Evolutionary conservation across 2,329 filamentous ascomycete species (phyloP), one percentile per base, ranked within the genome.

Genomic region (Lasiodiplodia gonubiensis): DNA sequence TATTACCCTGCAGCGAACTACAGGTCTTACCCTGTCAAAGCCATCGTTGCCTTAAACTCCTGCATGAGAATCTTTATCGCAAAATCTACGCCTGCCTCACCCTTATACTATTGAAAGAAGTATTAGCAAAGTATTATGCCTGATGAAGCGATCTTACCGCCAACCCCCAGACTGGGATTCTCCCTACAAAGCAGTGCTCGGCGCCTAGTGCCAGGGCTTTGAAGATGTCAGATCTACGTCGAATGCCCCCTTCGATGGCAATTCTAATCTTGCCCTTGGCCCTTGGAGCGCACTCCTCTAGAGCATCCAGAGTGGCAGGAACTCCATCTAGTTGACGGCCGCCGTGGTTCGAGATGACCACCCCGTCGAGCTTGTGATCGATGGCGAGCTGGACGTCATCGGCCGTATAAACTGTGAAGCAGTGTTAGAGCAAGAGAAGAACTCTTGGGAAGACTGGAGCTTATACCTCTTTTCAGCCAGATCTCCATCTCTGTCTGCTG

Each of bases 201-300:
- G 84, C 84, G 2, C 84, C 84, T 3, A 86, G 73, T 1, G 83
- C 82, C 2, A 86, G 74, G 0, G 86, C 86, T 73, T 88, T 88
- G 76, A 88, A 84, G 12, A 88, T 80, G 72, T 89, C 86, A 0
- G 81, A 84, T 0, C 85, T 86, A 16, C 83, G 81, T 48, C 86
- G 73, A 37, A 88, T 83, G 0, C 86, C 86, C 12, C 82, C 84
- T 71, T 91, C 89, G n/a, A 91, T 85, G 52, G 90, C 82, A 23
- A 91, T 81, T 0, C 85, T 84, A 21, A 89, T 79, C 68, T 82
- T 83, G 25, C 83, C 82, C 2, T 74, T 70, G 1, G 78, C 79
- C 6, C 77, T 78, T 2, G 72, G 72, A 0, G 76, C 80, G 61
- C 79, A 79, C 60, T 81, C 78, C 0, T 75, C 75, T 16, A 83